Conservation (phyloP, 768 basidiomycete genomes). For the Suillus luteus region DNA sequence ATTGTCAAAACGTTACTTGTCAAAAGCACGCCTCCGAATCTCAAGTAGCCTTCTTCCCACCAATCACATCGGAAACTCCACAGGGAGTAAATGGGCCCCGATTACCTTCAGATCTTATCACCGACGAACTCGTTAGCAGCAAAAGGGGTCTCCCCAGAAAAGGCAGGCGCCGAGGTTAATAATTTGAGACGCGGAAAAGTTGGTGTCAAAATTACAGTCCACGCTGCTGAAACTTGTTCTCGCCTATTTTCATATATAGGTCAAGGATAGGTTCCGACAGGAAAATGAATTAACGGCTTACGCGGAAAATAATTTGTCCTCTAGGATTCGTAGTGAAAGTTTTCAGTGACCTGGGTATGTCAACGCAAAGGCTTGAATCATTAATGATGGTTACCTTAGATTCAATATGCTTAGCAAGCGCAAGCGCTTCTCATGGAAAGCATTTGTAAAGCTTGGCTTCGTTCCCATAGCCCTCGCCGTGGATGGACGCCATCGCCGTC, state of each 20-base stretch:
- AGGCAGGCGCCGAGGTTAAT: background rate
- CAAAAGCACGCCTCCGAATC: background rate
- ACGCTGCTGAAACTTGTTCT: background rate
- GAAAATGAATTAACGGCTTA: background rate
- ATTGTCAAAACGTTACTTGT: background rate
- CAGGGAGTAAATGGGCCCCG: background rate
- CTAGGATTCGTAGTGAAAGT: background rate
- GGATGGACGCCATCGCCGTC: background rate
- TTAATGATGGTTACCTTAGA: background rate
- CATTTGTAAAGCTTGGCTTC: background rate
- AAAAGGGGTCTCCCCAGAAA: background rate
- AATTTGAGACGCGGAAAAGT: background rate
- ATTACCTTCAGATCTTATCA: background rate
- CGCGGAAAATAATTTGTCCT: background rate
- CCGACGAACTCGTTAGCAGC: background rate
- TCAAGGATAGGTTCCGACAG: background rate
- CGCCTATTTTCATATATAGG: background rate
- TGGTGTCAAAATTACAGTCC: background rate
- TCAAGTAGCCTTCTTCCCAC: background rate
- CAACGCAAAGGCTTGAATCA: background rate
- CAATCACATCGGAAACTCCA: background rate
- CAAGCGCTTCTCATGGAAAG: background rate
- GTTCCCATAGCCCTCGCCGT: background rate
- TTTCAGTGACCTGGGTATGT: background rate
- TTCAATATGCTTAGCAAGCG: background rate